A percentile compares a stretch with the other conserved stretches of the same genome.
phyloP scores from a whole-genome alignment of 192 early-diverging fungal genomes.

The Podila minutissima region DNA sequence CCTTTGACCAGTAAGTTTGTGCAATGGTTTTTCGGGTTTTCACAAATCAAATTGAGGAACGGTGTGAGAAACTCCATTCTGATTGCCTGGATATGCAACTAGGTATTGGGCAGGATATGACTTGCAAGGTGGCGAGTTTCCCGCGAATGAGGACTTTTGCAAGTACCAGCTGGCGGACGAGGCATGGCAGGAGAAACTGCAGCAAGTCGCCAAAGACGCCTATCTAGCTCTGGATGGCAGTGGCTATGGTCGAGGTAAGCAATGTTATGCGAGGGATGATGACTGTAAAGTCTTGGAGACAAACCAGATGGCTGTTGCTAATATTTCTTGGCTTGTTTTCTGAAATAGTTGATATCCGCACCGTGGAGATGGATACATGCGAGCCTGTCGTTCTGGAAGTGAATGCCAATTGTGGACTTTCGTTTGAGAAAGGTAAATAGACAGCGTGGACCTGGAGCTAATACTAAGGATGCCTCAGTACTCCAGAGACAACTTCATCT shows the following conservation, averaged over 20 bases:
- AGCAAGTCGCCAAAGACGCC: conserved; percentile 53
- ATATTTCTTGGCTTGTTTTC: not conserved
- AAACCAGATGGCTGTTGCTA: not conserved
- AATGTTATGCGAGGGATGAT: not conserved
- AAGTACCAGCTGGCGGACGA: conserved; percentile 47
- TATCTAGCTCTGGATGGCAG: conserved; percentile 51
- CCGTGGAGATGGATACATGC: conserved; percentile 33
- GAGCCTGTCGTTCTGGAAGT: conserved; percentile 60
- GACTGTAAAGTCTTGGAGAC: not conserved
- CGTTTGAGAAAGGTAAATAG: conserved; percentile 48
- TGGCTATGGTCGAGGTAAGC: conserved; percentile 55
- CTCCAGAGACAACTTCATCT: not conserved
- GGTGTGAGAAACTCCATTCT: not conserved
- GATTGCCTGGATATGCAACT: not conserved
- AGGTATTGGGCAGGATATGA: conserved; percentile 58
- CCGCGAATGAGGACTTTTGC: conserved; percentile 40
- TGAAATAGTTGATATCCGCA: conserved; percentile 56
- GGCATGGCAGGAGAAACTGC: conserved; percentile 50
- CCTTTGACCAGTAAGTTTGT: conserved; percentile 54
- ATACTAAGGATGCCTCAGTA: not conserved
- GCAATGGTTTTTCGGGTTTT: not conserved
- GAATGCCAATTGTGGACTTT: conserved; percentile 61
- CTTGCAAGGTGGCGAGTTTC: conserved; percentile 25
- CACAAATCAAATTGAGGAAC: not conserved
- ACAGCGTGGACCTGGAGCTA: not conserved